Base-by-base conservation (phyloP, 331 rosid species). In the Phaseolus coccineus region DNA sequence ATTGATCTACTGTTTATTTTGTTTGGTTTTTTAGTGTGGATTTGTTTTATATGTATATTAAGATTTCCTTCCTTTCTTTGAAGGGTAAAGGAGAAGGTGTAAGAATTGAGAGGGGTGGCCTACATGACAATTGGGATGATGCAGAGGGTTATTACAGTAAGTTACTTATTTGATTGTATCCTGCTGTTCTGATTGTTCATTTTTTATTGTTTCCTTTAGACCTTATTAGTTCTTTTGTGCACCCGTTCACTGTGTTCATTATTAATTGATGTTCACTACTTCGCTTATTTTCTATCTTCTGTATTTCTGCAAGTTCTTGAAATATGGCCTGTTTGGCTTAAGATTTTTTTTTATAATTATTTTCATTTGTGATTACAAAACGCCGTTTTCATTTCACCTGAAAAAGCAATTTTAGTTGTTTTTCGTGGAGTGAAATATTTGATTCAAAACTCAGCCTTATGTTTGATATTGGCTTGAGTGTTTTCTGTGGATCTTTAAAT, bases 101-200 rank as follows among this genome's bases (percentile, higher is more conserved):
- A 70, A 87, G 61, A 57, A 77, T 96, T 83, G 99, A 93, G 79
- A 96, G 87, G 86, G 89, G 85, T 84, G 93, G 96, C 79, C 89
- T 91, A 71, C 91, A 84, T 80, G 99, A 96, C 85, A 96, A 96
- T 83, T 96, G 99, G 99, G 99, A 96, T 68, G 99, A 93, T 88
- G 96, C 98, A 40, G 99, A 96, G 85, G 99, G 99, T 14, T 96
- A 96, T 87, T 96, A 96, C 76, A 90, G 98, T 93, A 84, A 91
- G 96, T 89, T 73, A 84, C 40, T 42, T 62, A 69, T 53, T 57
- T 24, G 70, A 47, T 44, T 68, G 27, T 57, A 51, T 55, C 78
- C 50, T 15, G 48, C 64, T 72, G 37, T 78, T 27, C 39, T 24
- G 9, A 46, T 80, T 55, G 42, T 64, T 64, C 3, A 46, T 33